Conservation (phyloP, 148 eudicot species). For the Silene uniflora region DNA sequence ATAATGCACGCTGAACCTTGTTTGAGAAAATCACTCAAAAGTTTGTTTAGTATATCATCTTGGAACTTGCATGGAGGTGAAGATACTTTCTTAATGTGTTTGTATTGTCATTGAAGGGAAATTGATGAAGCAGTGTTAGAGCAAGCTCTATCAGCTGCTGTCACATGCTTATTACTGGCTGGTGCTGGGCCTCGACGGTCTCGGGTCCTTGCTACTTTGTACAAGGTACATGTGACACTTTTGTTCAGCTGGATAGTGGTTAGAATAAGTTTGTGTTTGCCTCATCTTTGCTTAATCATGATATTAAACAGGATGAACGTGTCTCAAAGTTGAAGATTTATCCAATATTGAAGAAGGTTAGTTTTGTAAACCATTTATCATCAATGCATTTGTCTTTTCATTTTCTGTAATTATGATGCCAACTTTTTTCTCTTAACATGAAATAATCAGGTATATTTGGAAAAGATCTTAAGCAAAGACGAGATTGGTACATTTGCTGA, state of each 20-base stretch:
- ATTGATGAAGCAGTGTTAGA: constrained; percentile 89
- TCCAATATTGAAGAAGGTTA: constrained; percentile 95
- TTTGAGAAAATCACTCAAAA: background rate
- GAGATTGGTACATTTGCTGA: constrained; percentile 98
- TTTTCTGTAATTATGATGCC: background rate
- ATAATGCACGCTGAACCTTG: background rate
- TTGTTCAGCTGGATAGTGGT: constrained; percentile 12
- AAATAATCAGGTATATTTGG: constrained; percentile 70
- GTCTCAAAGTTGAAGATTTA: constrained; percentile 94
- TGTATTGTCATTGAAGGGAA: constrained; percentile 30
- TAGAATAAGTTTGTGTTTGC: background rate
- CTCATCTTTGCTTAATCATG: constrained; percentile 11
- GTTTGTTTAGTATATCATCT: background rate
- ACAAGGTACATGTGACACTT: constrained; percentile 63
- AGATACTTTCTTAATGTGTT: constrained; percentile 10
- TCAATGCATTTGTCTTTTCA: background rate
- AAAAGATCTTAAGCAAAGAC: constrained; percentile 89
- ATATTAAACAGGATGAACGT: constrained; percentile 71
- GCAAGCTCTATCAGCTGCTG: constrained; percentile 92
- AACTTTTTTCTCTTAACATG: background rate
- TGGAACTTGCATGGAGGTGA: background rate
- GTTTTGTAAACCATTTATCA: background rate
- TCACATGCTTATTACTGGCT: constrained; percentile 95
- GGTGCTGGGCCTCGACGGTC: constrained; percentile 98
- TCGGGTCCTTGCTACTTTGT: constrained; percentile 90